Evolutionary conservation across 768 basidiomycete species (phyloP).

Genomic region (Suillus discolor): DNA sequence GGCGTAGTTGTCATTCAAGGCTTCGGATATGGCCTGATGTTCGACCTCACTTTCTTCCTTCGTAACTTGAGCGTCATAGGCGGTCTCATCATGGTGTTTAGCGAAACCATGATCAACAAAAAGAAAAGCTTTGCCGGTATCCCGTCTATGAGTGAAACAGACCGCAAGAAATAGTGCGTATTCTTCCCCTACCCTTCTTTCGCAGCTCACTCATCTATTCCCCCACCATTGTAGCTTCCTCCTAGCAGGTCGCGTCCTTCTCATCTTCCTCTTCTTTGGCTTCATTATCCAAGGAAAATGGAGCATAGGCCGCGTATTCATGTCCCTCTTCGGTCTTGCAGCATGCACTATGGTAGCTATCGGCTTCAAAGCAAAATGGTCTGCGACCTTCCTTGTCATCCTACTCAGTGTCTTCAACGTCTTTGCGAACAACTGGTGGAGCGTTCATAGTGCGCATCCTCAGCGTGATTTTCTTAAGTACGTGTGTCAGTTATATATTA

Average conservation of each 20-base stretch:
- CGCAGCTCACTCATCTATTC: not conserved
- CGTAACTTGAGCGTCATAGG: constrained; percentile 98
- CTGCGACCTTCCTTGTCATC: constrained; percentile 92
- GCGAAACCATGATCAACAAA: constrained; percentile 88
- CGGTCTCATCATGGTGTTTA: constrained; percentile 98
- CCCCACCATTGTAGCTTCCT: constrained; percentile 69
- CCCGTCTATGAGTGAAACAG: constrained; percentile 88
- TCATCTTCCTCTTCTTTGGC: constrained; percentile 99
- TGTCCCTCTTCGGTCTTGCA: constrained; percentile 87
- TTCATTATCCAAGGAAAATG: constrained; percentile 95
- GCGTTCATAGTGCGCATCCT: constrained; percentile 87
- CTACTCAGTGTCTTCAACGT: constrained; percentile 95
- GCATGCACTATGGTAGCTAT: constrained; percentile 97
- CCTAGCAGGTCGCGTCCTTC: constrained; percentile 92
- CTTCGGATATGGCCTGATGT: constrained; percentile 98
- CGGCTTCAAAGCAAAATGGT: constrained; percentile 99
- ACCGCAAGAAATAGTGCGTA: constrained; percentile 96
- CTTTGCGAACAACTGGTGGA: constrained; percentile 99
- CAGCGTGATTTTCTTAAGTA: constrained; percentile 98
- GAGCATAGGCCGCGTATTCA: constrained; percentile 82
- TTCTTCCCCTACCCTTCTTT: not conserved
- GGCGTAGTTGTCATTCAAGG: constrained; percentile 93
- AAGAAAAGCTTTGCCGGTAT: constrained; percentile 91
- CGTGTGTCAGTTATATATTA: constrained; percentile 29
- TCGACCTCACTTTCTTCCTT: constrained; percentile 99